Base-by-base conservation (phyloP, 140 eudicot genomes). In the Stevia rebaudiana region DNA sequence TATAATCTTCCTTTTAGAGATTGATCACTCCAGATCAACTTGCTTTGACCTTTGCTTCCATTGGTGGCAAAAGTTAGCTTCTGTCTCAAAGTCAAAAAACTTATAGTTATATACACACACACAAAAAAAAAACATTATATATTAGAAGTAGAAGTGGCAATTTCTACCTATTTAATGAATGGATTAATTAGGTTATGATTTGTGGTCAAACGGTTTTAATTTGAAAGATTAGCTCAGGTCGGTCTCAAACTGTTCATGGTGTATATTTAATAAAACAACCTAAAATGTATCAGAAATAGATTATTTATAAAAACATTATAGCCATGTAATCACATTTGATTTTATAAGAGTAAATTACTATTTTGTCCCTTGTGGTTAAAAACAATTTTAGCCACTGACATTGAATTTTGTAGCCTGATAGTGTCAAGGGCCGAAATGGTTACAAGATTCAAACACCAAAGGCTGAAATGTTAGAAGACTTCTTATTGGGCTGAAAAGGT, bases 41-140 rank as follows among this genome's bases (percentile, higher is more conserved):
- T 94, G 74, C 90, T 94, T 78, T 94, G 97, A 44, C 94, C 84
- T 40, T 83, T 83, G 72, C 69, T 72, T 86, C 95, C 99, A 37
- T 66, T 76, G 53, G 82, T 75, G 74, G 97, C 71, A 78, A 79
- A 94, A 41, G 97, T 75, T 62, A 88, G 86, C 63, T 44, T 88
- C 97, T 94, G 94, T 76, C 79, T 42, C 41, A 8, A 12, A 67
- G 44, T 35, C 68, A 68, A 64, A 40, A 5, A 61, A 60, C 18
- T 40, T 37, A 2, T 9, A 9, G 47, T 58, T 18, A 66, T 7
- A 51, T 13, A 35, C 19, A 50, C 21, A 47, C 61, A 53, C 39
- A 53, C 36, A 52, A 3, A 47, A 57, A 23, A 50, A 57, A 52
- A 42, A 25, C 52, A 60, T 35, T 17, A 21, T 11, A 23, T 19